Base-by-base conservation (phyloP, 2,329 filamentous ascomycete genomes). In the Dactylella cylindrospora region DNA sequence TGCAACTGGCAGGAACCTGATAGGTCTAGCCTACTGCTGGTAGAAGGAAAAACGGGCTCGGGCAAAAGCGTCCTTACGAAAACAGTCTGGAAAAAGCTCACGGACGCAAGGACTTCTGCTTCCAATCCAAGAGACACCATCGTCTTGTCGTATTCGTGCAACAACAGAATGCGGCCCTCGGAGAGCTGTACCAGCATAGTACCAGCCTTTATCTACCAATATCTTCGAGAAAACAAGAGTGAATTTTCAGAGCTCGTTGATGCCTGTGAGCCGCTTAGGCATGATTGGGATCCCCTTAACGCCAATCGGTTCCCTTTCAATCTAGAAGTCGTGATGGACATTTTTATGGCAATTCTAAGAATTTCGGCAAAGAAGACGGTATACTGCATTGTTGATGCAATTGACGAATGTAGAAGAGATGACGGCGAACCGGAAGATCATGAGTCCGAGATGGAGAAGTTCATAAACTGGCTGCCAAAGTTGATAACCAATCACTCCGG, bases 51-150 rank as follows among this genome's bases (percentile, higher is more conserved):
- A 29, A 40, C 49, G 1, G 49, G 49, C 5, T 53, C 49, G 12
- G 49, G 49, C 7, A 53, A 53, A 38, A 53, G 49, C 17, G 49
- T 53, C n/a, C 45, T 53, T 12, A 53, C 49, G 12, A 53, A 45
- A 17, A 44, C 49, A 2, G 15, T 53, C 39, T 53, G 31, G 6
- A 5, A 13, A n/a, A 22, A 33, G 17, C n/a, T 28, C 10, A 13
- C 38, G 3, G 12, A 10, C 6, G 25, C 31, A 6, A 10, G 12
- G 3, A 19, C 47, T 8, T 26, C 28, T 8, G 5, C 28, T 28
- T 22, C 20, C n/a, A n/a, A n/a, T n/a, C n/a, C n/a, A n/a, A n/a
- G n/a, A n/a, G n/a, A n/a, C n/a, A n/a, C n/a, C 1, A 23, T 31
- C n/a, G 2, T 53, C 5, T 40, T 53, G 9, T 45, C 49, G 1